Evolutionary conservation across 176 grass and related monocot species (phyloP), one percentile per base, ranked within the genome.

Genomic region (Coix lacrymajobi): DNA sequence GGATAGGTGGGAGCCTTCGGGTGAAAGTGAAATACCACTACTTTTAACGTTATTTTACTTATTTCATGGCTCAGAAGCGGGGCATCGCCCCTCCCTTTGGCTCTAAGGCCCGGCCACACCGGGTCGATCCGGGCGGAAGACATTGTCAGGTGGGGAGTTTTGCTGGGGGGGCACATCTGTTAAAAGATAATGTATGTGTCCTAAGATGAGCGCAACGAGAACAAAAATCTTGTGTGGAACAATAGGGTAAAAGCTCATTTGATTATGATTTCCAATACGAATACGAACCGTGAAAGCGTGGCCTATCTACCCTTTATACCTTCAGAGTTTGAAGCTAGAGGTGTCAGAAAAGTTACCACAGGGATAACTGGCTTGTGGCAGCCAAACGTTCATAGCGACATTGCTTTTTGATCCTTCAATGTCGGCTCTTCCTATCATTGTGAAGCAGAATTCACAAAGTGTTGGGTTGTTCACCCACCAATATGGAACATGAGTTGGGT

Each of bases 91-190:
- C 38, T 10, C 8, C 8, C 10, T 39, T 39, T 39, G 38, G 38
- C 8, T 39, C 38, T 39, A 39, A 39, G 38, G n/a, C n/a, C 8
- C 38, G 8, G 38, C 38, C 38, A 9, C 8, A 8, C 38, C 38
- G 38, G 38, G 38, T n/a, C 38, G 38, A 39, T 39, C 40, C 40
- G 40, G 40, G 40, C 40, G 40, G 40, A 43, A 43, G 40, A 43
- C 40, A 43, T 43, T 43, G 40, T 43, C 11, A 12, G 38, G 69
- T 89, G 91, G 88, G 88, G 91, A 93, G 91, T 93, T 93, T 93
- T 88, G 88, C 81, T 88, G 91, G 91, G 91, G 91, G 61, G 82
- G 85, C 91, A 93, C 91, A 93, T 93, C 73, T 83, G 72, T 93
- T 93, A 90, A 90, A 94, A 90, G 84, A 93, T 90, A 93, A 90